Evolutionary conservation across 225 moss, liverwort and hornwort genomes (phyloP), one percentile per base, ranked within the genome.

Genomic region (Rhytidiadelphus loreus): DNA sequence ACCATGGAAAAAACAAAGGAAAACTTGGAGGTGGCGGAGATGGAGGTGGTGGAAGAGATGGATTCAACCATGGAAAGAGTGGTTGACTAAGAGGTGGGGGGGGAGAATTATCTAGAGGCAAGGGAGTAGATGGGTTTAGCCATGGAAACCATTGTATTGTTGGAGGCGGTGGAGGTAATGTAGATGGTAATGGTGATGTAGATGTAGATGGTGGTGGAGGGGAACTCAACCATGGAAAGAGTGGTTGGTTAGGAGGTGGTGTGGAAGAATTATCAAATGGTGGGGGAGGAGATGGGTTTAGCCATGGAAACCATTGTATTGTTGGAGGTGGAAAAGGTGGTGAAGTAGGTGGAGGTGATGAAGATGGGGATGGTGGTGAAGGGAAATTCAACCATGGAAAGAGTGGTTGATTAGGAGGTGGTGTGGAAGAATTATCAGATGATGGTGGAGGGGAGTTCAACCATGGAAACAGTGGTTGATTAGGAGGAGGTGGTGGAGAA

Each of bases 81-180:
- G 24, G 39, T 70, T 14, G 41, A 70, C 3, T 21, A 70, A 1
- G 9, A 17, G 29, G 18, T 44, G 18, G 18, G 9, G 6, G 11
- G 2, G 11, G 1, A 18, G 6, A 46, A 29, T 46, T 29, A 72
- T 44, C 6, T 8, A 10, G 1, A 10, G 10, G 44, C 0, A 0
- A 4, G 2, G 29, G 16, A 28, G 16, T 10, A 11, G 46, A 29
- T 44, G 43, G 16, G 0, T 17, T 72, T 44, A 29, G 6, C 50
- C 32, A 50, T 75, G 50, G 20, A 48, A 32, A 74, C 71, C 71
- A 71, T 71, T 71, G 74, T 2, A 20, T 20, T 12, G 7, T 74
- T 74, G 12, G 74, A 48, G 48, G 48, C 48, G 19, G 16, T 0
- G 41, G 5, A 20, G 4, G 25, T 16, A 26, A 39, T 9, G 23